Evolutionary conservation across 2,329 filamentous ascomycete species (phyloP).

Genomic region (Coniochaeta prunicola): DNA sequence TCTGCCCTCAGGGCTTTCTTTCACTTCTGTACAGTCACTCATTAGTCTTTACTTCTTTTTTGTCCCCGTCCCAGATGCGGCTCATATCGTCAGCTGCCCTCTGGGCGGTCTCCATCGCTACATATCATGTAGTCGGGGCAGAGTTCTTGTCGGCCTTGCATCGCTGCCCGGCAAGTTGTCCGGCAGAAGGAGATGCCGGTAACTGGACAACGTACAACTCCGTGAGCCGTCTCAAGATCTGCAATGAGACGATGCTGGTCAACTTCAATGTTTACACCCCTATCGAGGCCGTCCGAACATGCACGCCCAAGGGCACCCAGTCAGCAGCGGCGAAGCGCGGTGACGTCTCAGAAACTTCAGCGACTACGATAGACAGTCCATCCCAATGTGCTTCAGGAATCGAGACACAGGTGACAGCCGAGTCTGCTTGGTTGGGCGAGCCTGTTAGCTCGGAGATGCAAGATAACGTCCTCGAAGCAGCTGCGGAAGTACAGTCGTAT

Average conservation of each 20-base stretch:
- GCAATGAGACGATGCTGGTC: background rate
- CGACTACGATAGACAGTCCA: background rate
- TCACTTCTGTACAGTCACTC: background rate
- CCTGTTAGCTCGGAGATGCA: background rate
- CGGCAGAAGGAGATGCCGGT: background rate
- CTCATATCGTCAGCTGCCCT: background rate
- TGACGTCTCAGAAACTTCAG: background rate
- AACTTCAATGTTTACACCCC: background rate
- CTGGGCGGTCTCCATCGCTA: background rate
- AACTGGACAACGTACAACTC: background rate
- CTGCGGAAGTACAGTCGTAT: background rate
- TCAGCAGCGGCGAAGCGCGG: background rate
- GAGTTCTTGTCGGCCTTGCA: background rate
- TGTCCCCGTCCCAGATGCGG: background rate
- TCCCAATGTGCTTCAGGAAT: background rate
- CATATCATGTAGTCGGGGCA: background rate
- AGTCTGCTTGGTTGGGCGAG: background rate
- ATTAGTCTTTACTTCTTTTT: background rate
- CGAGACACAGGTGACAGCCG: background rate
- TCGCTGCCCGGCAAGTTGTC: background rate
- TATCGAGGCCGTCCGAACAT: background rate
- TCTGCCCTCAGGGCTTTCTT: background rate
- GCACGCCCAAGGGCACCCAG: background rate
- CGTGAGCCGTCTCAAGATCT: background rate
- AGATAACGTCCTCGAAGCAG: background rate